These are phyloP conservation scores for Pugionium cornutum DNA, from an alignment of 345 rosid genomes.

Conservation along the genomic window DNA sequence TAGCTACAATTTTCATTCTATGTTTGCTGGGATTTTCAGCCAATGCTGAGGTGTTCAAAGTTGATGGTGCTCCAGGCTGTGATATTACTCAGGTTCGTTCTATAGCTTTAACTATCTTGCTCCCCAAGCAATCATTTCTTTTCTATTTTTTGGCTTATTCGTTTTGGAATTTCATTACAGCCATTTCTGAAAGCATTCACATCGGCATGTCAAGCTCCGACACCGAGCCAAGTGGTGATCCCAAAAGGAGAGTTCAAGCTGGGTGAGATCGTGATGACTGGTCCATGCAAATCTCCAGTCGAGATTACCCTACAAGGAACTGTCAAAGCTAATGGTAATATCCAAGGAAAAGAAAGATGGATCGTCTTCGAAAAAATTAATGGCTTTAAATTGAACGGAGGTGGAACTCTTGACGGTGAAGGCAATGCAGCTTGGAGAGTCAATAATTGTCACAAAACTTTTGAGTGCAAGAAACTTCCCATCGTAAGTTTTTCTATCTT, in stretches of 20 bases:
- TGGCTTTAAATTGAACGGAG: constrained; percentile 36
- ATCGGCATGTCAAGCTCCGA: constrained; percentile 33
- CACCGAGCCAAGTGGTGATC: constrained; percentile 34
- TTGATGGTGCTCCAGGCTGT: constrained; percentile 25
- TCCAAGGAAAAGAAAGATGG: constrained; percentile 23
- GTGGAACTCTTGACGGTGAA: constrained; percentile 41
- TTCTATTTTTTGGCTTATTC: no score
- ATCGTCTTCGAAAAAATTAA: constrained; percentile 30
- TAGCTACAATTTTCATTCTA: constrained; percentile 26
- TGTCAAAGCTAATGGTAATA: constrained; percentile 32
- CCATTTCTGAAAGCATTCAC: constrained; percentile 33
- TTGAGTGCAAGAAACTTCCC: constrained; percentile 36
- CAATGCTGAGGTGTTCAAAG: constrained; percentile 33
- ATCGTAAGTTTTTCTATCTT: constrained; percentile 24
- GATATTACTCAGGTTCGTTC: constrained; percentile 36
- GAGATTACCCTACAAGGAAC: constrained; percentile 31
- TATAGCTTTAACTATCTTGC: constrained; percentile 15
- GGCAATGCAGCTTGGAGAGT: constrained; percentile 38
- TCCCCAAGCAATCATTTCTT: constrained; percentile 23
- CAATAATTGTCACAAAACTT: constrained; percentile 34
- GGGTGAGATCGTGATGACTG: constrained; percentile 29
- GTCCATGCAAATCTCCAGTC: constrained; percentile 43
- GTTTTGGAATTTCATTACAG: no score
- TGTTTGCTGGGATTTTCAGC: constrained; percentile 35
- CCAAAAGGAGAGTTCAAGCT: constrained; percentile 39